Evolutionary conservation across 305 asterid species (phyloP).

Genomic region (Caryopteris hybrid): DNA sequence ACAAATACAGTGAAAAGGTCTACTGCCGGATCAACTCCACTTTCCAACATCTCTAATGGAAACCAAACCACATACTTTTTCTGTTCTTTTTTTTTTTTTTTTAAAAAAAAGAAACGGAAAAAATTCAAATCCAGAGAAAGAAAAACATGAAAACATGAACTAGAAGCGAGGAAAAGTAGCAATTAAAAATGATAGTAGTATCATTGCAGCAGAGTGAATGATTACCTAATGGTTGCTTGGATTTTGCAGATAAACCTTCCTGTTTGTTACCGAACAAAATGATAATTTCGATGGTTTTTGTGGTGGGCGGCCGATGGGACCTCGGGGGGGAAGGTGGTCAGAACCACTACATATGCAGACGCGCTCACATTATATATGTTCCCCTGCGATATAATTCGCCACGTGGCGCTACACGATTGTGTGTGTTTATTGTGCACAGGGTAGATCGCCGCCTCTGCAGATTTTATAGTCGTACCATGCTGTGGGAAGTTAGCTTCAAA

Average conservation of each 20-base stretch:
- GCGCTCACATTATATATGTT: no score
- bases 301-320: neutral
- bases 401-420: constrained; percentile 4
- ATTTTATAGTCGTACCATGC: no score
- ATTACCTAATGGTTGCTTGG: neutral
- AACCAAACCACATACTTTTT: neutral
- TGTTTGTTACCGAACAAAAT: neutral
- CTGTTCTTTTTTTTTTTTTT: no score
- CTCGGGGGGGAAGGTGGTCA: neutral
- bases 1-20: constrained; percentile 26
- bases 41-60: constrained; percentile 15
- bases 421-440: neutral
- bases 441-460: no score
- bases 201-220: neutral
- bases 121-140: neutral
- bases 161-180: neutral
- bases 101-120: neutral
- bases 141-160: neutral
- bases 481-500: no score
- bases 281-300: neutral
- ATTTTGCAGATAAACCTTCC: neutral
- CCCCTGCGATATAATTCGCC: neutral
- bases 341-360: neutral
- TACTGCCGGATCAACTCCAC: constrained; percentile 25
- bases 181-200: neutral